These are phyloP conservation scores for Cytospora chrysosperma DNA, from an alignment of 2,329 filamentous ascomycete species.

Conservation along the genomic window DNA sequence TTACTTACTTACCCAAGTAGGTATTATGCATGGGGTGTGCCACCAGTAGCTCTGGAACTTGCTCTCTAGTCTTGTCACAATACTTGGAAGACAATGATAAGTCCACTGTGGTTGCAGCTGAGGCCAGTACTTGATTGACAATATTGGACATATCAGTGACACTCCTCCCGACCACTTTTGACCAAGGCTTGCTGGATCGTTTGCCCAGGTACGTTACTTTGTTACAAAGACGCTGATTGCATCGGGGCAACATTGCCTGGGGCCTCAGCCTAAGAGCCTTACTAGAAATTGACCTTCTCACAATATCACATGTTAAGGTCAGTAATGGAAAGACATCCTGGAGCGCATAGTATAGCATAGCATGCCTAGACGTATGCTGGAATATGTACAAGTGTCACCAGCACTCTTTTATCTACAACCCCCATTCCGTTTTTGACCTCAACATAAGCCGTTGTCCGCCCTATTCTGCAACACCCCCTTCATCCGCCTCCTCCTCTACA, in stretches of 20 bases:
- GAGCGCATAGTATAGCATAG: not conserved
- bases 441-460: not conserved
- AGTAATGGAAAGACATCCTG: too few relatives aligned
- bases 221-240: not conserved
- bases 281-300: not conserved
- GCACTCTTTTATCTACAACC: not conserved
- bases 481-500: not conserved
- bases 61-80: not conserved
- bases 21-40: too few relatives aligned
- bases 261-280: not conserved
- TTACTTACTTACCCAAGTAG: too few relatives aligned
- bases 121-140: too few relatives aligned
- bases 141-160: too few relatives aligned
- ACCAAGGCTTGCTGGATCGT: too few relatives aligned
- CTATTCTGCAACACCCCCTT: conserved; percentile 1
- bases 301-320: not conserved
- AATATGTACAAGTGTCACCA: not conserved
- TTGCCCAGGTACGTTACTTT: not conserved
- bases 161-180: too few relatives aligned
- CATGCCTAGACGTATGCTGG: not conserved
- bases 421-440: not conserved
- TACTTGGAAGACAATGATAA: not conserved
- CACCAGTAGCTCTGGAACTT: not conserved
- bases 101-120: too few relatives aligned
- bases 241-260: not conserved